phyloP scores from a whole-genome alignment of 768 basidiomycete genomes.

The Ephemerocybe angulata region DNA sequence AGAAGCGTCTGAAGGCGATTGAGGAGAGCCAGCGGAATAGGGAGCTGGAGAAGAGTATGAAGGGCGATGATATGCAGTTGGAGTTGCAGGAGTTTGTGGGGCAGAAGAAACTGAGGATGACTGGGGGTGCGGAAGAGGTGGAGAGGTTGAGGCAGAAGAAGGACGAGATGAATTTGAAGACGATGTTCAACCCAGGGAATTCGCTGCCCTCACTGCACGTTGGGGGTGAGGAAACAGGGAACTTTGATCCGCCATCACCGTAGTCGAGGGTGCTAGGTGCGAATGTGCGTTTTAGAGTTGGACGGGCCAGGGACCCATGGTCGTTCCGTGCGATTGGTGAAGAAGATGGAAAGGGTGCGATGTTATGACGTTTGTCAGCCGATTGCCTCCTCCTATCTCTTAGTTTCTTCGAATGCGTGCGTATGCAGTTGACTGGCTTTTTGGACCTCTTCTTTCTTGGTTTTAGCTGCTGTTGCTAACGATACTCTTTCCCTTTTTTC shows the following conservation, averaged over 20 bases:
- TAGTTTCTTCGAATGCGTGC: too few relatives aligned
- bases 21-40: conserved; percentile 81
- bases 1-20: conserved; percentile 86
- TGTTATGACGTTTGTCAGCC: too few relatives aligned
- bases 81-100: conserved; percentile 86
- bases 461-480: too few relatives aligned
- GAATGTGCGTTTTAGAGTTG: too few relatives aligned
- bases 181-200: conserved; percentile 60
- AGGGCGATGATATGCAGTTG: conserved; percentile 78
- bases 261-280: too few relatives aligned
- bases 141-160: conserved; percentile 84
- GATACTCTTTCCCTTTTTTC: too few relatives aligned
- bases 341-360: too few relatives aligned
- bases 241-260: neutral
- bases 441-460: too few relatives aligned
- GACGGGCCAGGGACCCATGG: too few relatives aligned
- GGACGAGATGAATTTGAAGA: conserved; percentile 82
- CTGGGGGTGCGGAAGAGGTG: conserved; percentile 88
- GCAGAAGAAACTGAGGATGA: conserved; percentile 89
- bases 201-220: neutral
- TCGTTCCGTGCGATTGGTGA: too few relatives aligned
- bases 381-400: too few relatives aligned
- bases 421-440: too few relatives aligned
- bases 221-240: neutral
- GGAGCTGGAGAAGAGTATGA: conserved; percentile 66